Evolutionary conservation across 306 rosid species (phyloP).

Genomic region (Alnus glutinosa): DNA sequence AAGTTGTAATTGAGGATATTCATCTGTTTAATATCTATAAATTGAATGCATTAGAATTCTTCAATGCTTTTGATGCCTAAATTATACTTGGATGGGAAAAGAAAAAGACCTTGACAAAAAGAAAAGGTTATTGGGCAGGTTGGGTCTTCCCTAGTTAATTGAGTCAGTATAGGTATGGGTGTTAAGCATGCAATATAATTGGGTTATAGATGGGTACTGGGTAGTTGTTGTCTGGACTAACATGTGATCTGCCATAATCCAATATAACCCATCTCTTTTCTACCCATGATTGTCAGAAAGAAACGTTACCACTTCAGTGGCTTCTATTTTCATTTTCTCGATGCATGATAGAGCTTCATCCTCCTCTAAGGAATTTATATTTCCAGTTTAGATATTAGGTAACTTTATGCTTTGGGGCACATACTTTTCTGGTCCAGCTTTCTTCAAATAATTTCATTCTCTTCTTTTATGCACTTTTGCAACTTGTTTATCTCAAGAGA

Average conservation of each 20-base stretch:
- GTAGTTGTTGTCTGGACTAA: neutral
- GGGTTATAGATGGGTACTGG: neutral
- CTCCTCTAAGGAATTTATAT: neutral
- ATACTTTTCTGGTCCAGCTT: neutral
- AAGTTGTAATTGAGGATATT: conserved; percentile 24
- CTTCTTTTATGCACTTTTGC: neutral
- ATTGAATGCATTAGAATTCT: conserved; percentile 6
- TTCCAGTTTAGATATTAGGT: neutral
- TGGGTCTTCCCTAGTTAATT: neutral
- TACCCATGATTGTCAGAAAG: neutral
- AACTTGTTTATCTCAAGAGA: neutral
- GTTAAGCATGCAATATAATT: neutral
- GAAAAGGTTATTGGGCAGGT: neutral
- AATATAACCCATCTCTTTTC: too few relatives aligned
- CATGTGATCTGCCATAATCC: neutral
- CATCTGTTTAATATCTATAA: neutral
- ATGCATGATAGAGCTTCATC: neutral
- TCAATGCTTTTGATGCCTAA: conserved; percentile 5
- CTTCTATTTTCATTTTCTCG: neutral
- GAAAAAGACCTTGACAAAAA: neutral
- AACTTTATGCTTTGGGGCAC: neutral
- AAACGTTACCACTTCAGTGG: neutral
- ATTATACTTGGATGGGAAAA: neutral
- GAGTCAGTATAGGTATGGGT: neutral
- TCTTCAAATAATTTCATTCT: neutral